Evolutionary conservation across 257 asterid genomes (phyloP).

Genomic region (Mitragyna speciosa): DNA sequence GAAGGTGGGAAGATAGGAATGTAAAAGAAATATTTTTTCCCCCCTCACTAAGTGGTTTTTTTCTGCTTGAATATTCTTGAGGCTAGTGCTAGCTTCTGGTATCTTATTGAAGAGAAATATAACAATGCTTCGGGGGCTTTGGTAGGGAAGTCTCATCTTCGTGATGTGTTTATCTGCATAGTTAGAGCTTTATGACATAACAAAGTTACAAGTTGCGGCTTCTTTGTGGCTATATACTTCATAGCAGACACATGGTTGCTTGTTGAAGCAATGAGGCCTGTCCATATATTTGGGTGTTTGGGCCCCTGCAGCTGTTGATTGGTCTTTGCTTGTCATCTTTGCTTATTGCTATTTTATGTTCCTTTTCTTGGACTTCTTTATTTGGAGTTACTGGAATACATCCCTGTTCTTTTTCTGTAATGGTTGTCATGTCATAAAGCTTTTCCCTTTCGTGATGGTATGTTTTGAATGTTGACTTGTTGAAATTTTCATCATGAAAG

Average conservation of each 20-base stretch:
- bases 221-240: background rate
- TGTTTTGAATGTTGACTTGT: background rate
- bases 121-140: background rate
- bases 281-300: background rate
- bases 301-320: too few relatives aligned
- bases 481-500: background rate
- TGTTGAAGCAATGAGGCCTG: background rate
- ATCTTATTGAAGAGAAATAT: background rate
- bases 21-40: background rate
- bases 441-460: background rate
- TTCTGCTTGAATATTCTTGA: background rate
- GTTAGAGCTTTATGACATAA: background rate
- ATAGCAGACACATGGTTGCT: background rate
- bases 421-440: background rate
- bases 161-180: background rate
- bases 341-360: background rate
- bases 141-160: background rate
- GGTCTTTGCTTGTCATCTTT: background rate
- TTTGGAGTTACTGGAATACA: background rate
- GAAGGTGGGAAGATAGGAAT: background rate
- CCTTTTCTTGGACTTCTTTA: background rate
- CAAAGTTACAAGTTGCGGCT: background rate
- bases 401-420: background rate
- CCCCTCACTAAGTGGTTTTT: background rate
- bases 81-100: background rate